phyloP scores from a whole-genome alignment of 2,329 filamentous ascomycete species.

The Pseudogymnoascus verrucosus region DNA sequence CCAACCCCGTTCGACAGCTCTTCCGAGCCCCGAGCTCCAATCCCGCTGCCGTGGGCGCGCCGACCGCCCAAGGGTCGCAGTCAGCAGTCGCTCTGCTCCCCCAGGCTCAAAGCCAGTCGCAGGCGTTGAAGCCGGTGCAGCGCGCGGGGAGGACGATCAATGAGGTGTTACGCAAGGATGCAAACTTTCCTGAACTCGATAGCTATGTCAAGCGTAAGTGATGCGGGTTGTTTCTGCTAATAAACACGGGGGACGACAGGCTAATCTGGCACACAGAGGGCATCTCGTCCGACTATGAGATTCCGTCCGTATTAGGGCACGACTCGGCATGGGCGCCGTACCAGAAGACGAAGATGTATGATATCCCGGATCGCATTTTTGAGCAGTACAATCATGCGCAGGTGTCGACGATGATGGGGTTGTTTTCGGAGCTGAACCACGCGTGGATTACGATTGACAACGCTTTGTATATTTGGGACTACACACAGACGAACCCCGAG shows the following conservation, averaged over 20 bases:
- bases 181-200: constrained; percentile 80
- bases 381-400: constrained; percentile 85
- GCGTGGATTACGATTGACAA: constrained; percentile 96
- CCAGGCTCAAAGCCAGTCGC: constrained; percentile 36
- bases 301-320: constrained; percentile 45
- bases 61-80: constrained; percentile 14
- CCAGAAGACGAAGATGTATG: constrained; percentile 76
- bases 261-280: constrained; percentile 56
- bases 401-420: constrained; percentile 84
- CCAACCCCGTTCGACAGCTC: constrained; percentile 44
- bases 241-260: constrained; percentile 19
- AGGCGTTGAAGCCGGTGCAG: constrained; percentile 59
- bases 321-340: constrained; percentile 78
- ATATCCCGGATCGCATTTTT: constrained; percentile 85
- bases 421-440: constrained; percentile 91
- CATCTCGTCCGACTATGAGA: constrained; percentile 84
- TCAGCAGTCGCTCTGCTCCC: constrained; percentile 24
- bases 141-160: constrained; percentile 82
- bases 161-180: constrained; percentile 65
- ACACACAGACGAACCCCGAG: constrained; percentile 84
- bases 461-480: constrained; percentile 95
- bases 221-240: background rate
- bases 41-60: constrained; percentile 21
- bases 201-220: constrained; percentile 78
- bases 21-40: constrained; percentile 31